These are phyloP conservation scores for Suhomyces sp. DNA, from an alignment of 805 yeast genomes.

Conservation along the genomic window DNA sequence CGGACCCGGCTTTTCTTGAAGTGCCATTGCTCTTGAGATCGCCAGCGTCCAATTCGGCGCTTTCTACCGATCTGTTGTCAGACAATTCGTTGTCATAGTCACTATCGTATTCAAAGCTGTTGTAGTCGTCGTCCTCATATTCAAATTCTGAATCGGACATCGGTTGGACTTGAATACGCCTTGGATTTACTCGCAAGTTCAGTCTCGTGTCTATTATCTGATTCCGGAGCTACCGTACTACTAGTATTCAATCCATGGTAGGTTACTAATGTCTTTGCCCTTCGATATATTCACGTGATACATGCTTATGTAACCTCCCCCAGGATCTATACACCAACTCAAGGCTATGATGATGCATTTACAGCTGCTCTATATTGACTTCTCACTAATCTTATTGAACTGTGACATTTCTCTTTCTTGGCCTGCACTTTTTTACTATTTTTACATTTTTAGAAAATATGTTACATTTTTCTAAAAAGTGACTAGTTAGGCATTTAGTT, in stretches of 20 bases:
- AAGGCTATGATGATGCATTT: no score
- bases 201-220: neutral
- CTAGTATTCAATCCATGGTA: neutral
- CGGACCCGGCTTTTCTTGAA: neutral
- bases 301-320: neutral
- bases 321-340: no score
- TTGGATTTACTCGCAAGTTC: neutral
- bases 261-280: neutral
- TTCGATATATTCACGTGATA: neutral
- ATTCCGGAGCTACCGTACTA: neutral
- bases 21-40: neutral
- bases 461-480: neutral
- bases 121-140: conserved; percentile 2
- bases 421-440: neutral
- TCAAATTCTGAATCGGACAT: conserved; percentile 7
- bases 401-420: neutral
- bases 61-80: neutral
- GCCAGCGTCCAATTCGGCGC: neutral
- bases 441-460: conserved; percentile 2
- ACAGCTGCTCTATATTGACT: neutral
- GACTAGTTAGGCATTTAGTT: neutral
- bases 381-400: neutral
- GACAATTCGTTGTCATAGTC: conserved; percentile 11
- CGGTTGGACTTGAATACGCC: neutral
- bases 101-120: conserved; percentile 1